These are phyloP conservation scores for Annona cherimola DNA, from an alignment of 164 flowering plant species.

Conservation along the genomic window DNA sequence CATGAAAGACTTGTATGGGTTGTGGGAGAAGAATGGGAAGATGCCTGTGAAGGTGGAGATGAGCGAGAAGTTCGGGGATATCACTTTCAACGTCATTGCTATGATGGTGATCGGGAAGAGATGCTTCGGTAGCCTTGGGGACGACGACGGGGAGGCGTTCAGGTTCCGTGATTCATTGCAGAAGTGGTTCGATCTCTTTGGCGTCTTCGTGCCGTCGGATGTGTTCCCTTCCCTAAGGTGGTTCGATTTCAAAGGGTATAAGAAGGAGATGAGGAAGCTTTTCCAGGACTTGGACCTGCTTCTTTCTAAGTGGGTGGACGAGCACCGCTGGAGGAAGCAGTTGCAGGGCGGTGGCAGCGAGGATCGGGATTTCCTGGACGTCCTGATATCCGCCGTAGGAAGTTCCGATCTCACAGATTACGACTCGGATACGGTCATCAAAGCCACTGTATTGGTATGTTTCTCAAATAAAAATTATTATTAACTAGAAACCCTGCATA, in stretches of 20 bases:
- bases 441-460: slow-evolving; percentile 5
- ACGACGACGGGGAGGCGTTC: not conserved
- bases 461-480: no score
- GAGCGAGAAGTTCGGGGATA: slow-evolving; percentile 21
- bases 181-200: slow-evolving; percentile 7
- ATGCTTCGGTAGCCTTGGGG: slow-evolving; percentile 14
- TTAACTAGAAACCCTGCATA: no score
- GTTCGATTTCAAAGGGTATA: not conserved
- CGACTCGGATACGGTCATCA: not conserved
- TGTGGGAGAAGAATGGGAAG: not conserved
- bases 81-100: slow-evolving; percentile 28
- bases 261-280: not conserved
- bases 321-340: not conserved
- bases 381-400: not conserved
- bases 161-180: slow-evolving; percentile 1
- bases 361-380: slow-evolving; percentile 5
- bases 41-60: slow-evolving; percentile 11
- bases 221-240: slow-evolving; percentile 6
- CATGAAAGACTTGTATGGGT: slow-evolving; percentile 4
- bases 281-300: not conserved
- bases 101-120: slow-evolving; percentile 42
- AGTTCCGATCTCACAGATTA: not conserved
- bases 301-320: not conserved
- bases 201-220: not conserved
- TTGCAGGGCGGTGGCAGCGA: not conserved